Evolutionary conservation across 73 alveolate species (phyloP), one percentile per base, ranked within the genome.

Genomic region (Uronychia binucleata): DNA sequence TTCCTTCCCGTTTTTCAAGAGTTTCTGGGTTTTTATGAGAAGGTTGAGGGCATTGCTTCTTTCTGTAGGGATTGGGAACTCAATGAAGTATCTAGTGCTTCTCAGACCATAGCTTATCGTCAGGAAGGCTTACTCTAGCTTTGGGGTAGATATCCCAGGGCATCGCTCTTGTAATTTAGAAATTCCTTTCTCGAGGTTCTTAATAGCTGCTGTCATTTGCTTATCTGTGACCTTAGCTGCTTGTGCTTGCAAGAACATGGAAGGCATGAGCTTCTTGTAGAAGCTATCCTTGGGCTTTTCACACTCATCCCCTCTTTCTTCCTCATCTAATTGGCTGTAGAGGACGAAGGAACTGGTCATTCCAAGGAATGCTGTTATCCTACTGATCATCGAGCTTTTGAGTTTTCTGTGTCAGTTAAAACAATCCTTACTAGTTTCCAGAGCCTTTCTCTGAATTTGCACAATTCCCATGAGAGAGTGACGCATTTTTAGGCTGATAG

Each of bases 11-110:
- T 80, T 58, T 58, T 85, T 80, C 1, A 90, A 0, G 26, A 75
- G 78, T 28, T 77, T n/a, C 74, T 90, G 74, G 19, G 86, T 75
- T 33, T 75, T 59, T 0, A 77, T 34, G 28, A 90, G 59, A 33
- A 85, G 58, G 75, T 81, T 81, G 59, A 92, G 79, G 1, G 91
- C 86, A 31, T 93, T 93, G n/a, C 89, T 90, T 58, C 86, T 86
- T 75, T 84, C 89, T 30, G 81, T 84, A 1, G 90, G 59, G 33
- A 82, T 87, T 26, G 94, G 91, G 78, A 90, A 90, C 84, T 90
- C 95, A 25, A 90, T 85, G 74, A 67, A 90, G 82, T 90, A 90
- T 28, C 91, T 60, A 1, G 95, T 85, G 8, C 95, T 92, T 85
- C 95, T 90, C 31, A 84, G 33, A 0, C 95, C 95, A 77, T 74